Conservation (phyloP, 2,329 filamentous ascomycete species). For the Cladophialophora immunda region DNA sequence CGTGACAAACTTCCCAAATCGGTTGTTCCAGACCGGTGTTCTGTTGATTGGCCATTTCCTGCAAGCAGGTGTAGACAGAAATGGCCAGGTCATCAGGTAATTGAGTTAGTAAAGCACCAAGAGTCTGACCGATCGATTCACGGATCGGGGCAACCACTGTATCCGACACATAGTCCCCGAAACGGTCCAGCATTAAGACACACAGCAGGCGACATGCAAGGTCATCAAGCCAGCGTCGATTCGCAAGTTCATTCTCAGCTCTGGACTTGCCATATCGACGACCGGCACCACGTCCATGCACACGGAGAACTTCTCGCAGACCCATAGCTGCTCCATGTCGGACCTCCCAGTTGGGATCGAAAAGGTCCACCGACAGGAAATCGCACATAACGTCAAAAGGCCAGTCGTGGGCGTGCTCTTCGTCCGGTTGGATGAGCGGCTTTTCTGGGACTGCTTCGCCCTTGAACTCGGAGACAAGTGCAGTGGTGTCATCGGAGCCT, state of each 20-base stretch:
- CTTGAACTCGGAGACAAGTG: slow-evolving; percentile 95
- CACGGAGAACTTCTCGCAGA: slow-evolving; percentile 85
- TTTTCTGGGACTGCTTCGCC: slow-evolving; percentile 82
- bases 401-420: slow-evolving; percentile 84
- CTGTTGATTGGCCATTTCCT: slow-evolving; percentile 90
- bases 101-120: slow-evolving; percentile 88
- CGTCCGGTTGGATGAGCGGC: slow-evolving; percentile 81
- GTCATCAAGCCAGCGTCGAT: slow-evolving; percentile 89
- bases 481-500: slow-evolving; percentile 85
- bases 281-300: slow-evolving; percentile 90
- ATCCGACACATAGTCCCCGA: slow-evolving; percentile 97
- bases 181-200: slow-evolving; percentile 96
- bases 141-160: slow-evolving; percentile 95
- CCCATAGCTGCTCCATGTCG: slow-evolving; percentile 97
- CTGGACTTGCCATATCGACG: slow-evolving; percentile 74
- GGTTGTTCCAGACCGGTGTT: slow-evolving; percentile 77
- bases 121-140: slow-evolving; percentile 91
- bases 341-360: slow-evolving; percentile 93
- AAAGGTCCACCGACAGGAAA: slow-evolving; percentile 90
- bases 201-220: slow-evolving; percentile 93
- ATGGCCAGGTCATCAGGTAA: slow-evolving; percentile 81
- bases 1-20: slow-evolving; percentile 94
- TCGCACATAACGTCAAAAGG: slow-evolving; percentile 94
- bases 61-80: slow-evolving; percentile 82
- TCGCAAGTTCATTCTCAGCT: slow-evolving; percentile 78